Base-by-base conservation (phyloP, 208 protist species). In the Strigomonas culicis region DNA sequence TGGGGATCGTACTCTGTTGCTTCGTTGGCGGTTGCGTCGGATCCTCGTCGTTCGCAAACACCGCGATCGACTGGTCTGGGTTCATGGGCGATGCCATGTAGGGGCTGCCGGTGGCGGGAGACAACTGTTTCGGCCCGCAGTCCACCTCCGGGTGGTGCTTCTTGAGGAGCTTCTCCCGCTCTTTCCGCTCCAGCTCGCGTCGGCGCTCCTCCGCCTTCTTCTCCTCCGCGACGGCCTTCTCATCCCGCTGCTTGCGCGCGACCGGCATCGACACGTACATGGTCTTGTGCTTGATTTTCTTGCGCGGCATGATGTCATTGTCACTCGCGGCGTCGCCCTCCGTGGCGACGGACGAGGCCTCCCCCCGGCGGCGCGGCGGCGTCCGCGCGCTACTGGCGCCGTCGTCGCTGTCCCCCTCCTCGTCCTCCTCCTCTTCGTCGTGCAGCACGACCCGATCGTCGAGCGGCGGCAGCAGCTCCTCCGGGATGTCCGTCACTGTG, bases 401-500 rank as follows among this genome's bases (percentile, higher is more conserved):
- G n/a, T n/a, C n/a, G n/a, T n/a, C n/a, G n/a, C n/a, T n/a, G n/a
- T n/a, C n/a, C n/a, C n/a, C n/a, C n/a, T n/a, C n/a, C n/a, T n/a
- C n/a, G n/a, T n/a, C n/a, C n/a, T n/a, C n/a, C n/a, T n/a, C n/a
- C n/a, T n/a, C n/a, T n/a, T n/a, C n/a, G n/a, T n/a, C n/a, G n/a
- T n/a, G n/a, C n/a, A n/a, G n/a, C n/a, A n/a, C n/a, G n/a, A n/a
- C n/a, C n/a, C n/a, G n/a, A n/a, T n/a, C n/a, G n/a, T 21, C n/a
- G 50, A 92, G 34, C 30, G 43, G 75, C 2, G 88, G 88, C 34
- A 94, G 78, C 19, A 90, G 57, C 22, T 78, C 63, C 52, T 83
- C 70, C 0, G 82, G 83, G n/a, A 94, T 90, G 53, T 90, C 83
- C 15, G 75, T 91, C 8, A 91, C 58, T 0, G 81, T 90, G 19